These are phyloP conservation scores for Cymbopogon citratus DNA, from an alignment of 176 grass and related monocot species.

Conservation along the genomic window DNA sequence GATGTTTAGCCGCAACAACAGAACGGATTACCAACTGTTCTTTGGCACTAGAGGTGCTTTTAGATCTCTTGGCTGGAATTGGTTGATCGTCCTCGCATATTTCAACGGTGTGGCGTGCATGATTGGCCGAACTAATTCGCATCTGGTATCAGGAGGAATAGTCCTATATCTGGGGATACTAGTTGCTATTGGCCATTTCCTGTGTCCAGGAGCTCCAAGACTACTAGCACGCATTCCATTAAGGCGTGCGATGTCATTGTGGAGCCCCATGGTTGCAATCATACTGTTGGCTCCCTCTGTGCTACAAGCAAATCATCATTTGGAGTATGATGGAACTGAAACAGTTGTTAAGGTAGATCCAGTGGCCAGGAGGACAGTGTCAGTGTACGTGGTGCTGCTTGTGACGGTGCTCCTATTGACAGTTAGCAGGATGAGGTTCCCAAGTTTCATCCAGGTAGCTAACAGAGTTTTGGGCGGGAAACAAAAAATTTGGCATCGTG, in stretches of 20 bases:
- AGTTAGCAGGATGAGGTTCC: not conserved
- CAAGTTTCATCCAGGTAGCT: not conserved
- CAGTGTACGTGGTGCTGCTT: not conserved
- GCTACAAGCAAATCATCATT: not conserved
- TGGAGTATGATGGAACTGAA: too few species aligned
- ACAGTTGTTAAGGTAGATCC: too few species aligned
- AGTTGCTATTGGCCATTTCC: not conserved
- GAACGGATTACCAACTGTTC: not conserved
- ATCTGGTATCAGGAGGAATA: too few species aligned
- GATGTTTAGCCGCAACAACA: slow-evolving; percentile 15
- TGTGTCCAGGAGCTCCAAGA: not conserved
- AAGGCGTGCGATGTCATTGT: not conserved
- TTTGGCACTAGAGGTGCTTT: slow-evolving; percentile 3
- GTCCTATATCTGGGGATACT: not conserved
- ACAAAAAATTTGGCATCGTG: not conserved
- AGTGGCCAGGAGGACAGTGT: not conserved
- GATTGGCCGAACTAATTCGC: not conserved
- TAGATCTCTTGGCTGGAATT: not conserved
- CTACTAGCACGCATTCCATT: not conserved
- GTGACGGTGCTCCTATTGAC: not conserved
- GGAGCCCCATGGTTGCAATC: not conserved
- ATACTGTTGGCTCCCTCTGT: not conserved
- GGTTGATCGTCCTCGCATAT: too few species aligned
- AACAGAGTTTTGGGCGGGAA: not conserved
- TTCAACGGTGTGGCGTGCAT: not conserved